Evolutionary conservation across 208 protist species (phyloP).

Genomic region (Crithidia bombi): DNA sequence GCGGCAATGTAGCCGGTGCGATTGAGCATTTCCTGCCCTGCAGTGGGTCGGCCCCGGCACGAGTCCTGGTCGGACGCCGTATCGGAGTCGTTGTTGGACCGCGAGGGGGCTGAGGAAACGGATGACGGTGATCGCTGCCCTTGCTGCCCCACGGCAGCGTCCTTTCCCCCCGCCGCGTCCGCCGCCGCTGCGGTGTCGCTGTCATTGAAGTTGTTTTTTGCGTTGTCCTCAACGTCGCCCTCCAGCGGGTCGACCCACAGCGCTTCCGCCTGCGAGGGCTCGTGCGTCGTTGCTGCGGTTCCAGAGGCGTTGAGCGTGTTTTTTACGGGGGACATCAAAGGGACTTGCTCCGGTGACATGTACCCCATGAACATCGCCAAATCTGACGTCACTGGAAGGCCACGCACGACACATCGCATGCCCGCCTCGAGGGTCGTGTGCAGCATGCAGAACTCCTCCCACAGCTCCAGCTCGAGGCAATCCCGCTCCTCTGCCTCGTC

Average conservation of each 20-base stretch:
- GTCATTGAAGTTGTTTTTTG: too few relatives aligned
- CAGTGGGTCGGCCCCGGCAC: neutral
- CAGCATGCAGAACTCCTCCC: slow-evolving; percentile 22
- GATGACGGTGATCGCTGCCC: neutral
- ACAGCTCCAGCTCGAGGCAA: slow-evolving; percentile 33
- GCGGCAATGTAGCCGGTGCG: slow-evolving; percentile 9
- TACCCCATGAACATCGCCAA: slow-evolving; percentile 22
- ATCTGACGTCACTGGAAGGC: slow-evolving; percentile 14
- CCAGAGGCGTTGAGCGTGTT: neutral
- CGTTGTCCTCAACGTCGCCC: neutral
- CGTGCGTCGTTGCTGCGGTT: neutral
- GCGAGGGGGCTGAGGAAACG: slow-evolving; percentile 2
- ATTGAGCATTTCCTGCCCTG: neutral
- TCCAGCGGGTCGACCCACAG: slow-evolving; percentile 23
- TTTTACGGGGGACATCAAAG: neutral
- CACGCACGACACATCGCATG: slow-evolving; percentile 18
- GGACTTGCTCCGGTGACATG: slow-evolving; percentile 6
- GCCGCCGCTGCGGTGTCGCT: too few relatives aligned
- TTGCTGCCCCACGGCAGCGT: too few relatives aligned
- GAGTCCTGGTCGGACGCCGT: slow-evolving; percentile 13
- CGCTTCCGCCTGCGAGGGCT: neutral
- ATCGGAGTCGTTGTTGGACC: slow-evolving; percentile 3
- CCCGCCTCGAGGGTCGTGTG: slow-evolving; percentile 23
- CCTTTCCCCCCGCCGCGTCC: too few relatives aligned
- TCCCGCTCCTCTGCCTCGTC: slow-evolving; percentile 48